These are phyloP conservation scores for Taiwanofungus camphoratus DNA, from an alignment of 1,284 basidiomycete genomes.

Conservation along the genomic window DNA sequence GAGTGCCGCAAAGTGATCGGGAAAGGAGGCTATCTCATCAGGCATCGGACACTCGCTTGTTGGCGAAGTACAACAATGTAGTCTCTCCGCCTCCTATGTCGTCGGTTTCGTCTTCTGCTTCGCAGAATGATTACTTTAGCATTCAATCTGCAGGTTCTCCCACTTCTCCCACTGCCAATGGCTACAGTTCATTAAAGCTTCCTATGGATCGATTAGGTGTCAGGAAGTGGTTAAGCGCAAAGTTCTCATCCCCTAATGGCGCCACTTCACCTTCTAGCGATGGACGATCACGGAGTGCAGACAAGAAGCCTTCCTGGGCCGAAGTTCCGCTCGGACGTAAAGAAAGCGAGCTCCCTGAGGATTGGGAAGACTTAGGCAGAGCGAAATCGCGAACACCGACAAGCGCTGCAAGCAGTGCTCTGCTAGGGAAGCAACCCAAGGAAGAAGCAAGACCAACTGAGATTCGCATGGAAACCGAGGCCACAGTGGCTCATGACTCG, in stretches of 20 bases:
- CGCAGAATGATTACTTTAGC: conserved; percentile 46
- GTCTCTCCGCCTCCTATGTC: conserved; percentile 36
- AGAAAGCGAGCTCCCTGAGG: conserved; percentile 47
- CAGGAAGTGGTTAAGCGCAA: conserved; percentile 67
- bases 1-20: conserved; percentile 42
- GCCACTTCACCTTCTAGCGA: conserved; percentile 28
- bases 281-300: conserved; percentile 23
- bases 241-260: conserved; percentile 38
- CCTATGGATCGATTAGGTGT: conserved; percentile 71
- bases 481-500: conserved; percentile 6
- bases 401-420: conserved; percentile 35
- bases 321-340: conserved; percentile 53
- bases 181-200: conserved; percentile 44
- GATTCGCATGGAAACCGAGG: conserved; percentile 9
- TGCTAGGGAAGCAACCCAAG: conserved; percentile 23
- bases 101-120: conserved; percentile 39
- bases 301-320: conserved; percentile 59
- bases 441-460: conserved; percentile 3
- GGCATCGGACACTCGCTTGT: conserved; percentile 57
- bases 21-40: conserved; percentile 65
- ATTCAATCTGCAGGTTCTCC: conserved; percentile 21
- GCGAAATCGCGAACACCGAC: conserved; percentile 43
- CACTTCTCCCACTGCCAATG: conserved; percentile 32
- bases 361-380: conserved; percentile 57
- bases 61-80: conserved; percentile 42